Evolutionary conservation across 1,284 basidiomycete species (phyloP).

Genomic region (Taiwanofungus camphoratus): DNA sequence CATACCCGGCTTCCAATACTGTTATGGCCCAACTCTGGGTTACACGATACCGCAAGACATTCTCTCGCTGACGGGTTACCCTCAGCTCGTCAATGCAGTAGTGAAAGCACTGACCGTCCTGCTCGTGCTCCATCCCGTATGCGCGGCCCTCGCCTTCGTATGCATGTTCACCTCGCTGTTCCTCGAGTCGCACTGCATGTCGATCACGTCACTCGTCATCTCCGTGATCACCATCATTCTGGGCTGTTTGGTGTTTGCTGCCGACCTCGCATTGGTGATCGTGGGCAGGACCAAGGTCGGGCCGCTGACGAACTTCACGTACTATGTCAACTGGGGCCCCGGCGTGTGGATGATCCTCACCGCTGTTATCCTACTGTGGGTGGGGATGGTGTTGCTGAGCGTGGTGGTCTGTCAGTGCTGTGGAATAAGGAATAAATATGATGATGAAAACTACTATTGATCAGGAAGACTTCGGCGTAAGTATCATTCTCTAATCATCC

Average conservation of each 20-base stretch:
- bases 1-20: constrained; percentile 33
- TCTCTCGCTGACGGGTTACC: constrained; percentile 39
- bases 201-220: constrained; percentile 52
- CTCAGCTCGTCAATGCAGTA: constrained; percentile 37
- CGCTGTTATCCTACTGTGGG: constrained; percentile 51
- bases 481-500: too few relatives aligned
- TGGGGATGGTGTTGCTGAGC: constrained; percentile 52
- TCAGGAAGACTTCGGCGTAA: too few relatives aligned
- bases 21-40: constrained; percentile 53
- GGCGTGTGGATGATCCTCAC: constrained; percentile 65
- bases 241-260: constrained; percentile 47
- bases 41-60: constrained; percentile 29
- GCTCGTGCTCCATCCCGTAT: constrained; percentile 61
- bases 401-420: constrained; percentile 64
- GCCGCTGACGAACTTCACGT: constrained; percentile 34
- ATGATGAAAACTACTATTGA: constrained; percentile 4
- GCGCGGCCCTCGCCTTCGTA: constrained; percentile 51
- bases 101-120: constrained; percentile 49
- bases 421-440: constrained; percentile 33
- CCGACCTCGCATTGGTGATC: constrained; percentile 56
- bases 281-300: constrained; percentile 41
- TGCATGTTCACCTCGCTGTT: constrained; percentile 50
- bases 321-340: constrained; percentile 55
- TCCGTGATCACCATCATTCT: constrained; percentile 50
- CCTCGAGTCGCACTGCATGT: constrained; percentile 42